Base-by-base conservation (phyloP, 768 basidiomycete genomes). In the Pleurotus platypus region DNA sequence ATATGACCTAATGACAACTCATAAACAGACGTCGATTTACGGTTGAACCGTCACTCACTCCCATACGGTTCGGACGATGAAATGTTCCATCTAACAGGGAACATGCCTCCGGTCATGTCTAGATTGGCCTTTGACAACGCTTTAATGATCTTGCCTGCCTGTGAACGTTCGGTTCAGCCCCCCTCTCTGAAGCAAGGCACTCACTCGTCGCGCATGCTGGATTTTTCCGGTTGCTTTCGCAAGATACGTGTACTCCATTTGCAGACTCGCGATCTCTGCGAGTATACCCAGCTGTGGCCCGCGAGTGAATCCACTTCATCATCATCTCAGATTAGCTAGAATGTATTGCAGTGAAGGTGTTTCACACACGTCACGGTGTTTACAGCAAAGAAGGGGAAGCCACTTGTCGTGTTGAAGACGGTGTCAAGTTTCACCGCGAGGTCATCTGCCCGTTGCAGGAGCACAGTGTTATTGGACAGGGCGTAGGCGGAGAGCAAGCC, bases 401-500 rank as follows among this genome's bases (percentile, higher is more conserved):
- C 92, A 30, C 78, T 81, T 0, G 79, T 66, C 1, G 87, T 86
- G 22, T 84, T 72, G 68, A 97, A 94, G 2, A 82, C 83, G 1
- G 87, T 85, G 2, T 91, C 77, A 2, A 97, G 76, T 43, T 77
- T 78, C n/a, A 77, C 72, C 2, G 83, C 94, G 15, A 98, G 83
- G 55, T 94, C 89, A 46, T 91, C 84, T 1, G 94, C 91, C 35
- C 85, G 82, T 15, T 76, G 68, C 38, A 93, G 78, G 54, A 90
- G 78, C 2, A 88, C 64, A 1, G 71, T 64, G 55, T 94, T 81
- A 13, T 76, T 73, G 0, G 89, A 85, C 1, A 97, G 74, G 4
- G 93, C 86, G 64, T 94, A 88, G 0, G 90, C 92, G 2, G 89
- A 89, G 4, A 95, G 78, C 1, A 95, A 75, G 5, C 94, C 95